Base-by-base conservation (phyloP, 2,329 filamentous ascomycete species). In the Blastomyces parvus region DNA sequence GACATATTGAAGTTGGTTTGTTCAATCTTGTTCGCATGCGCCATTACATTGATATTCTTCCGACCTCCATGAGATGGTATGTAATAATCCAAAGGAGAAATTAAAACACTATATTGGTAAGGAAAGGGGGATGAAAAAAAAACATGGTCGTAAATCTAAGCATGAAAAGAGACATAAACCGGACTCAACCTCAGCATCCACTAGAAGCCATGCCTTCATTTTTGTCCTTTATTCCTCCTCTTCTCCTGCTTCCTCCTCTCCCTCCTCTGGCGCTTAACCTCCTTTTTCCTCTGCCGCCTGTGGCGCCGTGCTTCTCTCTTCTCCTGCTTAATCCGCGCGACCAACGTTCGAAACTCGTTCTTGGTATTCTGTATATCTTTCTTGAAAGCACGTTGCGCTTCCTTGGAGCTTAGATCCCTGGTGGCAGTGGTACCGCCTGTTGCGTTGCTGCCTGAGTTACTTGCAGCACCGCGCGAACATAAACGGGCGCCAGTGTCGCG, bases 311-410 rank as follows among this genome's bases (percentile, higher is more conserved):
- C 64, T 66, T 69, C 64, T 66, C 64, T 65, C 67, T 66, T 62
- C 64, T 66, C 67, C 53, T 64, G 9, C 61, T 52, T 59, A 0
- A 75, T 74, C 4, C 74, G 71, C 3, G 70, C 69, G 19, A 74
- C 64, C 6, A 76, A 67, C 9, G 74, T 72, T 11, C 70, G 67
- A 64, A 78, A 77, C 3, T 74, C 74, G 59, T 76, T 72, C 53
- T 70, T 73, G 6, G 75, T 73, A 1, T 71, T 70, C n/a, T 70
- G 69, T 61, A 75, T 69, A 64, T 78, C 75, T 53, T 73, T 71
- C 62, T 76, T 77, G 62, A 76, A 66, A 1, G 72, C 71, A 2
- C 68, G 69, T 22, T 68, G 69, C 36, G 76, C 71, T 0, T 67
- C 67, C 33, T 53, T 72, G 66, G 59, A 36, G 5, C n/a, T 53